phyloP scores from a whole-genome alignment of 1,139 yeast genomes.

The Casaregolazyma lundiana region DNA sequence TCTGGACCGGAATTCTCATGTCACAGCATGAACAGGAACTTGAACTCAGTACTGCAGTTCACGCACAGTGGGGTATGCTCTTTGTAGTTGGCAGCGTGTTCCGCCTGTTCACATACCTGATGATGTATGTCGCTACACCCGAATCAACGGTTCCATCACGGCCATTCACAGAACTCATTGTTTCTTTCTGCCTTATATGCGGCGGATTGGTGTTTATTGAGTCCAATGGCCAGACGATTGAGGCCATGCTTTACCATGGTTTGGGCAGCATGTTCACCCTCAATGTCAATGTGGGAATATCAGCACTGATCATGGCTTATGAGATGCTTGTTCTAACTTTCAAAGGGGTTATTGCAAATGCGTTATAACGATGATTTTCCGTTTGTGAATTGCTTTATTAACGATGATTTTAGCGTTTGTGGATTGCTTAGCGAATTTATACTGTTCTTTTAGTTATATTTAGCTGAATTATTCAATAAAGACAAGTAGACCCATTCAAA shows the following conservation, averaged over 20 bases:
- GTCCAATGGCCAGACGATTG: conserved; percentile 78
- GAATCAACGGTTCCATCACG: conserved; percentile 46
- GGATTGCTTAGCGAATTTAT: neutral
- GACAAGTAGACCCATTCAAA: too few species aligned
- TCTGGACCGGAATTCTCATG: conserved; percentile 97
- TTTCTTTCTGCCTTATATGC: conserved; percentile 69
- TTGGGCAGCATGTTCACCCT: conserved; percentile 85
- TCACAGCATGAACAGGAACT: conserved; percentile 90
- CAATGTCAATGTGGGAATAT: conserved; percentile 74
- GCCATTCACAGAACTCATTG: conserved; percentile 81
- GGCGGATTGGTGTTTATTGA: conserved; percentile 94
- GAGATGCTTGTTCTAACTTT: conserved; percentile 66
- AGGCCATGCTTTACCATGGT: conserved; percentile 81
- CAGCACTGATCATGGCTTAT: conserved; percentile 87
- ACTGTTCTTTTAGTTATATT: too few species aligned
- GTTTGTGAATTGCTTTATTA: neutral
- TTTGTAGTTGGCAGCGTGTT: conserved; percentile 73
- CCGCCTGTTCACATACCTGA: conserved; percentile 62
- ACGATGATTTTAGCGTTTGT: neutral
- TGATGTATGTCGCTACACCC: conserved; percentile 52
- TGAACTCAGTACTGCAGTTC: conserved; percentile 67
- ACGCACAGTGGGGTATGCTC: conserved; percentile 87
- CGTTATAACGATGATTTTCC: neutral
- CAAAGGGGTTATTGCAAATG: conserved; percentile 32
- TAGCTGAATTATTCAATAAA: too few species aligned